Conservation (phyloP, 495 filamentous ascomycete genomes). For the Xylaria grammica region DNA sequence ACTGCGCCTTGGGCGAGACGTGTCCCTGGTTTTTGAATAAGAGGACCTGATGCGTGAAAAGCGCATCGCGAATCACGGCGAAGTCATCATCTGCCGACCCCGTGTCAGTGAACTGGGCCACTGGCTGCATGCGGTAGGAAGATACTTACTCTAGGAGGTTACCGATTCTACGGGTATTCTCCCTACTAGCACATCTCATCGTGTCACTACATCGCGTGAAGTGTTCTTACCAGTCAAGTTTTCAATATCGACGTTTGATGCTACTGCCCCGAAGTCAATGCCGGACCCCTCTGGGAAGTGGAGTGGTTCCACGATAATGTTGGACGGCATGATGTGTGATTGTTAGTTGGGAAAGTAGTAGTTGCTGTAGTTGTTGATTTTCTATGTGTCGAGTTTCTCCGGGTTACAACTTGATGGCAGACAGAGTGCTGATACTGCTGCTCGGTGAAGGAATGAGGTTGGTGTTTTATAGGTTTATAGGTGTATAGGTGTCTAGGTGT, state of each 20-base stretch:
- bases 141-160: constrained; percentile 57
- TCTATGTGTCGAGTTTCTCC: background rate
- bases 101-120: constrained; percentile 1
- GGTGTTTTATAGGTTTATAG: background rate
- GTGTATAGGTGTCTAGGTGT: too few relatives aligned
- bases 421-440: background rate
- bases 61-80: constrained; percentile 58
- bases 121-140: background rate
- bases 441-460: background rate
- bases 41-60: constrained; percentile 68
- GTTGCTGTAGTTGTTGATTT: too few relatives aligned
- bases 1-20: constrained; percentile 70
- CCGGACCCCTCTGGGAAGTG: constrained; percentile 47
- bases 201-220: constrained; percentile 16
- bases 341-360: background rate
- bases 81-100: constrained; percentile 61
- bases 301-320: constrained; percentile 46
- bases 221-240: constrained; percentile 59
- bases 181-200: constrained; percentile 33
- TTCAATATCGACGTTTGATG: constrained; percentile 62
- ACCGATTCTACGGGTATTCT: constrained; percentile 62
- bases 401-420: background rate
- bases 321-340: constrained; percentile 16
- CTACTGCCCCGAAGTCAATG: constrained; percentile 63
- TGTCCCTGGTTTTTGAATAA: constrained; percentile 70